Conservation (phyloP, 257 asterid genomes). For the Hygrophila difformis region DNA sequence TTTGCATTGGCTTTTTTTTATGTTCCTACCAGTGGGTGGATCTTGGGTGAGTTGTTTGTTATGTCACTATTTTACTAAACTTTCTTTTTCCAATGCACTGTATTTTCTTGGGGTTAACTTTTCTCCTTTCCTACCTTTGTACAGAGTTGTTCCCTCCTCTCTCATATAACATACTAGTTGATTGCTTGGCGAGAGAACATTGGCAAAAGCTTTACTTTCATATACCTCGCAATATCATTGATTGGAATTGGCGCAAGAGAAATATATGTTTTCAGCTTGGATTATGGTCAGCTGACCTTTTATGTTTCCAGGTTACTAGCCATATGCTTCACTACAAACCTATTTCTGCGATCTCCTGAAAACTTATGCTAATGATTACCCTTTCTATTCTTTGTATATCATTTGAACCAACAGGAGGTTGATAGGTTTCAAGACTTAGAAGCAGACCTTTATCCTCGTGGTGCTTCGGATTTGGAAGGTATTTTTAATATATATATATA, state of each 20-base stretch:
- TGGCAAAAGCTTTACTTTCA: constrained; percentile 65
- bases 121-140: constrained; percentile 14
- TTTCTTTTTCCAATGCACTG: not conserved
- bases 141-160: constrained; percentile 80
- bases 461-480: constrained; percentile 98
- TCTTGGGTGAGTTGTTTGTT: constrained; percentile 3
- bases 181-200: constrained; percentile 68
- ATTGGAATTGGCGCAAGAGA: constrained; percentile 88
- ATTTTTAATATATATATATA: no score
- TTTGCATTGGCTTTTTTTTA: no score
- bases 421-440: constrained; percentile 81
- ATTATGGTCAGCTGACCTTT: constrained; percentile 93
- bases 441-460: constrained; percentile 60
- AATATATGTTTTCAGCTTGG: constrained; percentile 81
- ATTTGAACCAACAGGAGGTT: constrained; percentile 64
- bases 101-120: constrained; percentile 7
- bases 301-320: constrained; percentile 78
- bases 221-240: constrained; percentile 64
- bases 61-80: constrained; percentile 1
- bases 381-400: constrained; percentile 14
- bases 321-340: constrained; percentile 13
- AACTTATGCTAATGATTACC: no score
- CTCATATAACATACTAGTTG: constrained; percentile 88
- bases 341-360: constrained; percentile 4
- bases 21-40: constrained; percentile 8